Evolutionary conservation across 768 basidiomycete genomes (phyloP).

Genomic region (Boletus coccyginus): DNA sequence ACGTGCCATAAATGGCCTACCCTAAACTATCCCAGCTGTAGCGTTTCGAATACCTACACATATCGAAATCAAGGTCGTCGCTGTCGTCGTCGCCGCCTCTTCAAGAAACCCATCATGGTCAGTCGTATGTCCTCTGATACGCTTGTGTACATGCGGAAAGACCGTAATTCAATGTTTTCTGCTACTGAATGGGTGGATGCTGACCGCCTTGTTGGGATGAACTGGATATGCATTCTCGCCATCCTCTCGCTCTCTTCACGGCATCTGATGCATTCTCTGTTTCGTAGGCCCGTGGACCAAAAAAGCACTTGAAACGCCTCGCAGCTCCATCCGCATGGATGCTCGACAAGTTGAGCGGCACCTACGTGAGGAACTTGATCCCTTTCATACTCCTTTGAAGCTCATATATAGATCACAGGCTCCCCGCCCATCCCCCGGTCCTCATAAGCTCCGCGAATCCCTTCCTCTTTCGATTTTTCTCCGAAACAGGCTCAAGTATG

Average conservation of each 20-base stretch:
- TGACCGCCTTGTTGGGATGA: constrained; percentile 15
- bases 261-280: constrained; percentile 18
- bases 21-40: constrained; percentile 19
- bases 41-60: background rate
- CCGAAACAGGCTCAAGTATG: constrained; percentile 99
- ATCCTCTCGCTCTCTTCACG: background rate
- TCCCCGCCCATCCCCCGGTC: constrained; percentile 95
- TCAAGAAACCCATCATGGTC: constrained; percentile 34
- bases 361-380: constrained; percentile 62
- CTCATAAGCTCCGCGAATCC: constrained; percentile 98
- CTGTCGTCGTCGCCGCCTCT: constrained; percentile 15
- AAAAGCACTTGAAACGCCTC: constrained; percentile 98
- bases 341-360: constrained; percentile 97
- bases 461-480: constrained; percentile 97
- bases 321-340: constrained; percentile 99
- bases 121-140: constrained; percentile 18
- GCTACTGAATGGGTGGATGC: constrained; percentile 29
- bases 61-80: constrained; percentile 25
- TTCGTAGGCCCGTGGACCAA: constrained; percentile 89
- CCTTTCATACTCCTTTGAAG: background rate
- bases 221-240: constrained; percentile 1
- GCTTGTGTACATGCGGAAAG: background rate
- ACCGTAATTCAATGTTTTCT: background rate
- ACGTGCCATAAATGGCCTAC: constrained; percentile 24
- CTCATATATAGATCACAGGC: constrained; percentile 50